phyloP scores from a whole-genome alignment of 345 rosid genomes.

The Eucalyptus victrix region DNA sequence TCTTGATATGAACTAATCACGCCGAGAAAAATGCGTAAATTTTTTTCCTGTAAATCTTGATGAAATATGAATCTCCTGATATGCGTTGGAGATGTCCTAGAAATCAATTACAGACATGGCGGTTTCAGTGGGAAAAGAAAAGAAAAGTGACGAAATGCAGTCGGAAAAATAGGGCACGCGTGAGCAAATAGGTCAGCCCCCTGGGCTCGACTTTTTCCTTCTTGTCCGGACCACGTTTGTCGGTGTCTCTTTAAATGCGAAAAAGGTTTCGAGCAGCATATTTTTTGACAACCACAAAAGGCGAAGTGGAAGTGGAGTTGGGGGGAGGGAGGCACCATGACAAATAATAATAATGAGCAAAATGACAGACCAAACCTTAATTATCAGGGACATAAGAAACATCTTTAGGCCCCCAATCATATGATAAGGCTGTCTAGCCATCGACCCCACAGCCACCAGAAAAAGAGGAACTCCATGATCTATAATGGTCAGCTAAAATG shows the following conservation, averaged over 20 bases:
- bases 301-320: background rate
- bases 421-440: background rate
- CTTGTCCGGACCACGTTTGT: slow-evolving; percentile 7
- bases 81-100: background rate
- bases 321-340: background rate
- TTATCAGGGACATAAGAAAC: background rate
- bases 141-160: background rate
- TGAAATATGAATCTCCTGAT: background rate
- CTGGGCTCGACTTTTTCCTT: background rate
- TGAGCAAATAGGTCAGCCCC: slow-evolving; percentile 20
- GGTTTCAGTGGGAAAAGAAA: background rate
- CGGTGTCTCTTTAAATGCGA: background rate
- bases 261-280: background rate
- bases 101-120: background rate
- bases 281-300: background rate
- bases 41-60: background rate
- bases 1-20: background rate
- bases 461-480: background rate
- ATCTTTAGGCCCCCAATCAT: background rate
- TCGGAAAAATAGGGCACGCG: slow-evolving; percentile 17
- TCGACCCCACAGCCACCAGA: background rate
- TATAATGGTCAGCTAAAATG: background rate
- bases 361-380: background rate
- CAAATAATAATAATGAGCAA: background rate
- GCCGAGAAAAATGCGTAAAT: background rate